A percentile compares a stretch with the other conserved stretches of the same genome.
These are phyloP conservation scores for Botrytis fabae DNA, from an alignment of 2,329 filamentous ascomycete genomes.

Conservation along the genomic window DNA sequence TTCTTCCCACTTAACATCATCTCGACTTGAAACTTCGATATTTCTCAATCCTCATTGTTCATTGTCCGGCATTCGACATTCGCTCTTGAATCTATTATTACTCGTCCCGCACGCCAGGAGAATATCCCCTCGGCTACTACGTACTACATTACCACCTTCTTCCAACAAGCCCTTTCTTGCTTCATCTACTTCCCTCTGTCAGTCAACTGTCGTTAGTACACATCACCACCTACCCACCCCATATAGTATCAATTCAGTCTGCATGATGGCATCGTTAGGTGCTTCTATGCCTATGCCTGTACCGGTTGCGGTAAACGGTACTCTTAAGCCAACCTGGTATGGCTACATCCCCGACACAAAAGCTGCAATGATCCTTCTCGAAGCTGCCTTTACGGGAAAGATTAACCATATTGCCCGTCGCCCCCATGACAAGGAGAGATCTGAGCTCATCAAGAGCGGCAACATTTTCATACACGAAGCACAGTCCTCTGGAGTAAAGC, in stretches of 20 bases:
- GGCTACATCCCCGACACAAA: conserved; percentile 37
- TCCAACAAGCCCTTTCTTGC: neutral
- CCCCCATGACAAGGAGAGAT: conserved; percentile 81
- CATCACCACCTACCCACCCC: neutral
- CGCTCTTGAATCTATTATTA: neutral
- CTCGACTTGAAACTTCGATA: neutral
- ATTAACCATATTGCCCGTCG: conserved; percentile 77
- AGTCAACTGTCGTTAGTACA: neutral
- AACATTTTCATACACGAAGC: conserved; percentile 92
- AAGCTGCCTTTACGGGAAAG: conserved; percentile 70
- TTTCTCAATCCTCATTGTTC: neutral
- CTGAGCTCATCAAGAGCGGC: conserved; percentile 76
- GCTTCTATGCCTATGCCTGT: conserved; percentile 7
- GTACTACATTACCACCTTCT: neutral
- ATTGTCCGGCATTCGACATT: neutral
- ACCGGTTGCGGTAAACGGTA: conserved; percentile 31
- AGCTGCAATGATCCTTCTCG: conserved; percentile 76
- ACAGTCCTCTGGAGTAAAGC: conserved; percentile 84
- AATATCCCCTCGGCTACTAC: neutral
- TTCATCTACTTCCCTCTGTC: conserved; percentile 2
- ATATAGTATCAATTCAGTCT: neutral
- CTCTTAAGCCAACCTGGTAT: conserved; percentile 33
- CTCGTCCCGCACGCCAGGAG: neutral
- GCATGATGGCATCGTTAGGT: conserved; percentile 10
- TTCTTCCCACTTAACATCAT: neutral